Evolutionary conservation across 1,284 basidiomycete genomes (phyloP), one percentile per base, ranked within the genome.

Genomic region (Pascua sp.): DNA sequence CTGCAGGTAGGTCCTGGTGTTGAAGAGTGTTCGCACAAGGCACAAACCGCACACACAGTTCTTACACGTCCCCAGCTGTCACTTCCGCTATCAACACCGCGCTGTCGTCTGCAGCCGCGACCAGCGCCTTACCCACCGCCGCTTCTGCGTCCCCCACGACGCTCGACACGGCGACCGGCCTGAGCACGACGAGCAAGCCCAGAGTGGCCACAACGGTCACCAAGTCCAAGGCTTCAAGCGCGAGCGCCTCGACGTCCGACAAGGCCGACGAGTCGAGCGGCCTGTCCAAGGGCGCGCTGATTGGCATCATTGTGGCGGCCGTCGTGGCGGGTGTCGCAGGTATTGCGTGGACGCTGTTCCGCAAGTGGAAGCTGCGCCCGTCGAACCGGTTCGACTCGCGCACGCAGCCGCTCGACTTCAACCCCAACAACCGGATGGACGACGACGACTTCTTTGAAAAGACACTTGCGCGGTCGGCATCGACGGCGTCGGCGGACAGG

Each of bases 291-390:
- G 80, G 81, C 18, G 84, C 87, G 7, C 71, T 90, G 56, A 90
- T 87, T 24, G 80, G 85, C 49, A 80, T 93, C 66, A 86, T 90
- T 64, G 84, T 85, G 44, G 80, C 89, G 49, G 88, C 84, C 10
- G 81, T 85, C 7, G 84, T 82, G 46, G 71, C 91, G 46, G 90
- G 85, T 62, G 85, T 82, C 42, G 75, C 85, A 40, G 81, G 82
- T 52, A 83, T 90, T 63, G 81, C 86, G 62, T 93, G 88, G 88
- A 92, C 90, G 41, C 79, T 90, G 67, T 89, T 92, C 81, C 86
- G 91, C 79, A 92, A 91, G 78, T 91, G 88, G 88, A 92, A 92
- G 80, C 84, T 92, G 68, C 84, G 83, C 60, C 85, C 87, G 52
- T 89, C 88, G 45, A 82, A 84, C 72, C 82, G 84, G 69, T 92